Base-by-base conservation (phyloP, 257 asterid genomes). In the Marsdenia floribunda region DNA sequence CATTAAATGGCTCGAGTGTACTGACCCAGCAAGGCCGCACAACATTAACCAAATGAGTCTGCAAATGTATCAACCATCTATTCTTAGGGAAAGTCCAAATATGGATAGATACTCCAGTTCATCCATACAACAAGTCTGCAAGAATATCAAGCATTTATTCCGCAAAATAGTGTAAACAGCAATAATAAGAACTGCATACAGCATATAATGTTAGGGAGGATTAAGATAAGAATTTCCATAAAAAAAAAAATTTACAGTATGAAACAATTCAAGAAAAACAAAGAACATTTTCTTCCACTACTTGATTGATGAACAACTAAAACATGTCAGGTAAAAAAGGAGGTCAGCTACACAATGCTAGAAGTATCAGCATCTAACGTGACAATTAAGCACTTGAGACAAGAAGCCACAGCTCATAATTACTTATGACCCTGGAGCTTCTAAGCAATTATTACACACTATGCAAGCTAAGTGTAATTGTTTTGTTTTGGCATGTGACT, bases 1-100 rank as follows among this genome's bases (percentile, higher is more conserved):
- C 97, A 77, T 88, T 91, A 77, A 83, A 87, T 15, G 97, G 96
- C 78, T 91, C 98, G 44, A 93, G 85, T 71, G 83, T 78, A 80
- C 98, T 93, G 19, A 93, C 82, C 98, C 98, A 93, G 85, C 98
- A 88, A 77, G 96, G 96, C 58, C 93, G 89, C 71, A 86, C 89
- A 82, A 91, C 96, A 55, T 93, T 83, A 80, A 91, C 91, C 86
- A 85, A 57, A 54, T 81, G 74, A 82, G 93, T 74, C 98, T 93
- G 92, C 84, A 75, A 6, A 77, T 73, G 76, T 42, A 42, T 60
- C 68, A 24, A 58, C 67, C 76, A 71, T 66, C 59, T 33, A 75
- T 19, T 76, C 75, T 73, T 69, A 75, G 72, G 40, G 55, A 64
- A 80, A 33, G 70, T 64, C 3, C 54, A 21, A 61, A 60, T 66